These are phyloP conservation scores for Emergomyces orientalis DNA, from an alignment of 2,329 filamentous ascomycete genomes.

Conservation along the genomic window DNA sequence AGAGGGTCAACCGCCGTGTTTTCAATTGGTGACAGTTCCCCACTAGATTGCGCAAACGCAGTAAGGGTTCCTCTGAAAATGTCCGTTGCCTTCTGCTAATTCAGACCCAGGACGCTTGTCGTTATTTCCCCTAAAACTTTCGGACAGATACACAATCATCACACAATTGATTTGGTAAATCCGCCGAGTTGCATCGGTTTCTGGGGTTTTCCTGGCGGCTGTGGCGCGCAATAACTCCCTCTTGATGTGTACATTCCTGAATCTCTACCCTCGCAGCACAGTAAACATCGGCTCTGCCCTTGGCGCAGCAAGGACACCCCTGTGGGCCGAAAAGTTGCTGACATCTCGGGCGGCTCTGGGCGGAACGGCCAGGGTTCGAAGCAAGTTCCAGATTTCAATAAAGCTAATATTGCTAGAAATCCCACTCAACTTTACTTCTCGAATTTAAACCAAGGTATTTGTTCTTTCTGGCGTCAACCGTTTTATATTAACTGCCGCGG, in stretches of 20 bases:
- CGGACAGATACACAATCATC: background rate
- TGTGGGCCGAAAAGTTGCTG: background rate
- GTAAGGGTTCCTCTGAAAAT: no score
- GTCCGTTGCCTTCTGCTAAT: no score
- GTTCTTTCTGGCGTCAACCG: background rate
- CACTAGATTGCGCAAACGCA: no score
- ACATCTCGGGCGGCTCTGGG: background rate
- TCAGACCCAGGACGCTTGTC: no score
- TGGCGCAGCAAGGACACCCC: background rate
- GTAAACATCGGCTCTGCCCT: background rate
- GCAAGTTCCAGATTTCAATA: background rate
- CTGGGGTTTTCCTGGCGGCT: background rate
- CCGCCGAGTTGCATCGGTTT: background rate
- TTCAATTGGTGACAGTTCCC: no score
- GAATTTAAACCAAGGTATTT: background rate
- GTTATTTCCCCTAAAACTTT: no score
- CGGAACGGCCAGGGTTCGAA: background rate
- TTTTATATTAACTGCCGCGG: background rate
- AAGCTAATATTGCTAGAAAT: background rate
- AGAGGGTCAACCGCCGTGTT: no score
- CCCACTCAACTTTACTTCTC: background rate
- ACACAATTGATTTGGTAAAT: background rate
- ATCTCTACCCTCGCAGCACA: background rate
- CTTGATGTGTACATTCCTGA: background rate
- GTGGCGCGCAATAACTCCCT: background rate